Evolutionary conservation across 2,329 filamentous ascomycete species (phyloP).

Genomic region (Apiospora saccharicola): DNA sequence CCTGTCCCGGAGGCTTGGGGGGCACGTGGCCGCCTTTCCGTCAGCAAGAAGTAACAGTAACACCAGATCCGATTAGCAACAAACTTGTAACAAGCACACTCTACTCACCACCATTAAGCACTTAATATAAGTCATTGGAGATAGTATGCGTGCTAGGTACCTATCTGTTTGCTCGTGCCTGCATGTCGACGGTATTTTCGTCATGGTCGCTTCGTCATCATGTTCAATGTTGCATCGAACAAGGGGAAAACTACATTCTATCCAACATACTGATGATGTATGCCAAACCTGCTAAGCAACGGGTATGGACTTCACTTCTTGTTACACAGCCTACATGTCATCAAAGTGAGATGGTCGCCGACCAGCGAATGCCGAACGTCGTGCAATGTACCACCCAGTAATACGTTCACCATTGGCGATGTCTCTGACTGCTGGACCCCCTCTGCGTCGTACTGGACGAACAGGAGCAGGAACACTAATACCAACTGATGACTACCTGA

Average conservation of each 20-base stretch:
- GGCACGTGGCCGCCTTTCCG: constrained; percentile 18
- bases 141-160: too few relatives aligned
- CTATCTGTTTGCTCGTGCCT: not conserved
- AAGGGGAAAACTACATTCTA: not conserved
- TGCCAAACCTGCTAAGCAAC: not conserved
- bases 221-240: not conserved
- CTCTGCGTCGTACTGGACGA: not conserved
- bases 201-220: not conserved
- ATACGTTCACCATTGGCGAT: not conserved
- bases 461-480: not conserved
- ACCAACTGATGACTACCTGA: not conserved
- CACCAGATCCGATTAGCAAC: not conserved
- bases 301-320: not conserved
- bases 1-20: constrained; percentile 5
- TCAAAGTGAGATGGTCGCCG: not conserved
- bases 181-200: not conserved
- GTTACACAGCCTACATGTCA: constrained; percentile 3
- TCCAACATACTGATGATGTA: not conserved
- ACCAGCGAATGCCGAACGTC: constrained; percentile 18
- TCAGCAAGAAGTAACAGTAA: constrained; percentile 18
- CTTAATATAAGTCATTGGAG: not conserved
- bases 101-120: not conserved
- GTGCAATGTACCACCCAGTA: not conserved
- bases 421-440: not conserved
- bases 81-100: not conserved